Base-by-base conservation (phyloP, 2,329 filamentous ascomycete genomes). In the Venturia effusa region DNA sequence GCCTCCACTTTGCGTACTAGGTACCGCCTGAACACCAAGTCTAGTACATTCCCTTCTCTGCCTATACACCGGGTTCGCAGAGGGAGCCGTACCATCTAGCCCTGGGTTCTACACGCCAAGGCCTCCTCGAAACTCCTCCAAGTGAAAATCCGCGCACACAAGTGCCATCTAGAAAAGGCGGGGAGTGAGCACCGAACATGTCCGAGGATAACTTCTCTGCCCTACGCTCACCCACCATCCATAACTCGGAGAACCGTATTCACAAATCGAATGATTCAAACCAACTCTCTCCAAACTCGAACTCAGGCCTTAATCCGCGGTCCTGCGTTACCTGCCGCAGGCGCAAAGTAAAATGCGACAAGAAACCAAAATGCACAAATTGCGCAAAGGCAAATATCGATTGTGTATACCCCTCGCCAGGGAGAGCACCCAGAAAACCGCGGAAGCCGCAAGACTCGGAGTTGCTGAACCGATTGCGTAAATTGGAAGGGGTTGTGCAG, bases 261-360 rank as follows among this genome's bases (percentile, higher is more conserved):
- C 37, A 48, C 60, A 62, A 62, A n/a, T 48, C 60, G 30, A 55
- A 19, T 55, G 15, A 13, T 7, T 55, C 51, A 19, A 34, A 6
- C n/a, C 7, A 27, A 10, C 51, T 55, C 30, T 55, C 51, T 11
- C 51, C 51, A 19, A 55, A n/a, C 8, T 34, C 51, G 15, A 55
- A 34, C n/a, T 15, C 51, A 11, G 30, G 17, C 30, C 51, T 55
- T 15, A 64, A 64, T 30, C 62, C 62, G n/a, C 67, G 75, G 51
- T 79, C 77, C 32, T 83, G 81, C 67, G 77, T 82, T 19, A 83
- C 80, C 34, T 83, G 81, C 69, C 73, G 81, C 13, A 77, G 79
- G 55, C 78, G 86, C 66, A 88, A 89, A 74, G 88, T 92, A 63
- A 87, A 88, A 70, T 92, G 88, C 79, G 87, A 92, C 77, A 91